Conservation (phyloP, 2,329 filamentous ascomycete species). For the Penicillium sumatraense region DNA sequence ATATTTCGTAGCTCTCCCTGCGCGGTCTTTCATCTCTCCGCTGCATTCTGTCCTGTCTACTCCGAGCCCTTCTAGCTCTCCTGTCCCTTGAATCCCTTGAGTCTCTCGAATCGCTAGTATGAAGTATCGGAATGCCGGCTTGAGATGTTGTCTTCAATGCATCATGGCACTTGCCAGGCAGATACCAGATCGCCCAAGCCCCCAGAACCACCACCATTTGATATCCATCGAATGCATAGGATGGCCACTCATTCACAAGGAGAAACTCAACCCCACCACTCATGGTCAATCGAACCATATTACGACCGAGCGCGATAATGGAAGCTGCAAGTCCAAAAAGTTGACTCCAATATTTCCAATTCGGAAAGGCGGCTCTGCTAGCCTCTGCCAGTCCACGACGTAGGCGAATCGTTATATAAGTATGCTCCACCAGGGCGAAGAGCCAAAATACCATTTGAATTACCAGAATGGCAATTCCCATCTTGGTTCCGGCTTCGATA, state of each 20-base stretch:
- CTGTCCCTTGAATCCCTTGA: too few species aligned
- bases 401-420: conserved; percentile 8
- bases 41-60: neutral
- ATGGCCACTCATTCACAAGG: conserved; percentile 14
- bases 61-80: neutral
- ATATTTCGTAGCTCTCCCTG: neutral
- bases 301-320: conserved; percentile 16
- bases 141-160: neutral
- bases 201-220: conserved; percentile 13
- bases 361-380: neutral
- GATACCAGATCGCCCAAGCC: conserved; percentile 16
- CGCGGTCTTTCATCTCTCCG: neutral
- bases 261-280: conserved; percentile 13
- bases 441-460: conserved; percentile 11
- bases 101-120: neutral
- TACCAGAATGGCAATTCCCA: conserved; percentile 9
- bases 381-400: neutral
- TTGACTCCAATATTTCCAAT: conserved; percentile 13
- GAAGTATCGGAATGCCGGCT: neutral
- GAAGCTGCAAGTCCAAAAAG: conserved; percentile 11
- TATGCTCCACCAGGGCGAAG: conserved; percentile 6
- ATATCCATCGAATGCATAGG: conserved; percentile 17
- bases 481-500: neutral
- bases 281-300: conserved; percentile 17
- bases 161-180: conserved; percentile 7